phyloP scores from a whole-genome alignment of 2,329 filamentous ascomycete genomes.

The Aspergillus caelatus region DNA sequence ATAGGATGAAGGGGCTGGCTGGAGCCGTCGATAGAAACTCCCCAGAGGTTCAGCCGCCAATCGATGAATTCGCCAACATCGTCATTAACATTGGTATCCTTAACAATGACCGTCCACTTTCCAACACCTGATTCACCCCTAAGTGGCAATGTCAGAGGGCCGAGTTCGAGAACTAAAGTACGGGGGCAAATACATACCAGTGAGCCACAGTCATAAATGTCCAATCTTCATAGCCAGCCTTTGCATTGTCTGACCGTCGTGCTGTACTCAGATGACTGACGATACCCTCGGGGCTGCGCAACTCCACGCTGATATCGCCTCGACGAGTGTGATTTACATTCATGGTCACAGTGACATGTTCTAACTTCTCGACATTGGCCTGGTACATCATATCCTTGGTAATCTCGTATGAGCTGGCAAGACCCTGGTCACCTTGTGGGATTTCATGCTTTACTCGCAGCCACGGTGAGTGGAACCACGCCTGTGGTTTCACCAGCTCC shows the following conservation, averaged over 20 bases:
- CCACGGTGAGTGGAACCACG: slow-evolving; percentile 94
- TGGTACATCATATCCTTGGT: slow-evolving; percentile 77
- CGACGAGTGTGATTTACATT: slow-evolving; percentile 85
- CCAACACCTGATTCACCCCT: slow-evolving; percentile 88
- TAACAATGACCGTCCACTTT: slow-evolving; percentile 88
- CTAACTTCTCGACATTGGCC: slow-evolving; percentile 82
- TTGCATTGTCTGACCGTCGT: slow-evolving; percentile 68
- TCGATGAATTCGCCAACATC: slow-evolving; percentile 79
- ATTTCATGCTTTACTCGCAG: slow-evolving; percentile 83
- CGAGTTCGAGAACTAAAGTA: neutral
- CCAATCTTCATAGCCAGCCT: slow-evolving; percentile 84
- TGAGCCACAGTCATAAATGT: slow-evolving; percentile 99
- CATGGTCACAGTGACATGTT: slow-evolving; percentile 98
- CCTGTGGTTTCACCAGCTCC: slow-evolving; percentile 88
- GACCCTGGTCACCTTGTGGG: slow-evolving; percentile 79
- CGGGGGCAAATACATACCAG: slow-evolving; percentile 63
- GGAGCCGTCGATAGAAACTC: slow-evolving; percentile 76
- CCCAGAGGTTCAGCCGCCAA: slow-evolving; percentile 94
- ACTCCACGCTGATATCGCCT: slow-evolving; percentile 89
- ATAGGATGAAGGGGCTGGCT: slow-evolving; percentile 77
- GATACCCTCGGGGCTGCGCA: slow-evolving; percentile 80
- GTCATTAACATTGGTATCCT: slow-evolving; percentile 78
- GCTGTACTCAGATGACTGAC: slow-evolving; percentile 81
- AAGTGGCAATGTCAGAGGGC: slow-evolving; percentile 29
- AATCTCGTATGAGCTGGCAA: slow-evolving; percentile 79